Conservation (phyloP, 2,329 filamentous ascomycete species). For the Paramyrothecium sp. region DNA sequence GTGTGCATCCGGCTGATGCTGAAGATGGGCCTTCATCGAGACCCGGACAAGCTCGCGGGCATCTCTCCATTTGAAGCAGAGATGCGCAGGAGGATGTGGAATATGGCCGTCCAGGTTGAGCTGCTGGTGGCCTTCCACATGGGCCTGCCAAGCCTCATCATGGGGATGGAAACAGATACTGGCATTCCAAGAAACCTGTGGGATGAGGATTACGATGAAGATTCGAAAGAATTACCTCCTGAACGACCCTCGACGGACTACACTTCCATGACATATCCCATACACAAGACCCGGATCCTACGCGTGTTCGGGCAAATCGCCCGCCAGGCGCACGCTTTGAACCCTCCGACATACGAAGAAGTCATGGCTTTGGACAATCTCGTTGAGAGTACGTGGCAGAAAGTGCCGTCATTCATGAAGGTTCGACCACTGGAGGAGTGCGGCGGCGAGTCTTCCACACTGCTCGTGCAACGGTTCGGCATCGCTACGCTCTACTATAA, state of each 20-base stretch:
- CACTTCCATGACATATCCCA: conserved; percentile 56
- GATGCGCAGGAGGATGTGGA: conserved; percentile 54
- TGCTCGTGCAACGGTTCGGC: conserved; percentile 52
- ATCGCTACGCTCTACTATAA: conserved; percentile 54
- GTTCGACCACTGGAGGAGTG: conserved; percentile 46
- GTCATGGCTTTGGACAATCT: conserved; percentile 45
- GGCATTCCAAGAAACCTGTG: conserved; percentile 59
- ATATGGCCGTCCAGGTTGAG: conserved; percentile 57
- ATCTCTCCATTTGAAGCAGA: conserved; percentile 53
- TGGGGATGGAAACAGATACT: conserved; percentile 63
- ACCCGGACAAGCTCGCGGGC: conserved; percentile 48
- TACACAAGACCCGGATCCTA: conserved; percentile 48
- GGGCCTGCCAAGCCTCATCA: conserved; percentile 65
- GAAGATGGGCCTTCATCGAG: conserved; percentile 58
- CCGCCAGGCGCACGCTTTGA: conserved; percentile 46
- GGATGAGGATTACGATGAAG: conserved; percentile 63
- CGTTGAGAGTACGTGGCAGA: conserved; percentile 43
- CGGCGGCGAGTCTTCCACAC: conserved; percentile 43
- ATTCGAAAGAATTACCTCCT: conserved; percentile 52
- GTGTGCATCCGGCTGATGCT: conserved; percentile 53
- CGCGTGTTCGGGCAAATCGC: conserved; percentile 50
- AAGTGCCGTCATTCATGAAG: conserved; percentile 47
- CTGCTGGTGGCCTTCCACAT: conserved; percentile 65
- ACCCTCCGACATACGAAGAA: conserved; percentile 45
- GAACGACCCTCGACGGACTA: conserved; percentile 56